A percentile compares a stretch with the other conserved stretches of the same genome.
Conservation (phyloP, 2,329 filamentous ascomycete genomes). For the Aspergillus latus region DNA sequence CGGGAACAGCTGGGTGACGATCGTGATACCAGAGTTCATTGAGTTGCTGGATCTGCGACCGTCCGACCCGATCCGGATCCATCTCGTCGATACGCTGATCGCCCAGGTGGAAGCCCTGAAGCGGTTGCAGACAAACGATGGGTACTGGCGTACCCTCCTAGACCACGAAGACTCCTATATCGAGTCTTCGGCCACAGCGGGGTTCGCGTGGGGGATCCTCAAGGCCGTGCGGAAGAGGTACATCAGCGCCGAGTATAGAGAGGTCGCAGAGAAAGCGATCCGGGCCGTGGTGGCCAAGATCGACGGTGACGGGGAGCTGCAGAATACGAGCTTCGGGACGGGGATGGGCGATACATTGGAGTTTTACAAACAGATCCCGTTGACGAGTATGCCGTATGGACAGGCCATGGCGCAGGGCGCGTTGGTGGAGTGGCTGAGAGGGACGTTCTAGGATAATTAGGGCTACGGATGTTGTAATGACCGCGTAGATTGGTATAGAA, state of each 20-base stretch:
- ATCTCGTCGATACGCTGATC: slow-evolving; percentile 56
- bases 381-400: slow-evolving; percentile 81
- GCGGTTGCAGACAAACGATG: slow-evolving; percentile 59
- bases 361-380: slow-evolving; percentile 73
- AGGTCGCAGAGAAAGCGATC: slow-evolving; percentile 64
- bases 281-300: slow-evolving; percentile 67
- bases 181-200: slow-evolving; percentile 75
- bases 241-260: slow-evolving; percentile 61
- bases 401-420: slow-evolving; percentile 85
- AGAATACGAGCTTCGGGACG: slow-evolving; percentile 75
- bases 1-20: slow-evolving; percentile 68
- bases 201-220: slow-evolving; percentile 76
- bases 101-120: slow-evolving; percentile 68
- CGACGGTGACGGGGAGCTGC: slow-evolving; percentile 66
- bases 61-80: slow-evolving; percentile 60
- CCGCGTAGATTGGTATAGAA: too few relatives aligned
- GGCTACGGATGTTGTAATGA: too few relatives aligned
- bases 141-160: slow-evolving; percentile 73
- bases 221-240: slow-evolving; percentile 72
- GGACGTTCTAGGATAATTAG: slow-evolving; percentile 15
- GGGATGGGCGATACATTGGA: slow-evolving; percentile 71
- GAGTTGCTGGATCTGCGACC: slow-evolving; percentile 65
- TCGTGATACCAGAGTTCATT: slow-evolving; percentile 78
- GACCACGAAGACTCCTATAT: slow-evolving; percentile 71
- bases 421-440: slow-evolving; percentile 68